Percentiles rank a stretch among this genome's conserved stretches.
These are phyloP conservation scores for Phascolomyces articulosus DNA, from an alignment of 371 early-diverging fungal species.

Conservation along the genomic window DNA sequence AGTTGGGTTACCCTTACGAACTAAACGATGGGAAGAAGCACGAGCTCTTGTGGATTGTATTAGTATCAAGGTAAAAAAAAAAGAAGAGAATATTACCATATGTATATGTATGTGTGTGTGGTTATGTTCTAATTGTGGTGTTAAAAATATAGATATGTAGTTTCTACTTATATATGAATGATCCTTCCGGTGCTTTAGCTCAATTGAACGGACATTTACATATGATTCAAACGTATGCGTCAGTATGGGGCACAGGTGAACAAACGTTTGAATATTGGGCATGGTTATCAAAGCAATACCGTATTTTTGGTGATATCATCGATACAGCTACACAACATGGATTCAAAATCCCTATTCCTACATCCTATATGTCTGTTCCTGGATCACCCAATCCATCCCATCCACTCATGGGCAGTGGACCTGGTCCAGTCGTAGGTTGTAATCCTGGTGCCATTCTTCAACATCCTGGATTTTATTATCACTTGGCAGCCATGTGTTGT, in stretches of 20 bases:
- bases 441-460: slow-evolving; percentile 75
- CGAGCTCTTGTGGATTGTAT: slow-evolving; percentile 70
- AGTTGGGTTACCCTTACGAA: slow-evolving; percentile 41
- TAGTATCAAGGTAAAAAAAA: slow-evolving; percentile 63
- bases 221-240: slow-evolving; percentile 59
- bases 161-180: slow-evolving; percentile 68
- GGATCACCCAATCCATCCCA: slow-evolving; percentile 19
- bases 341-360: slow-evolving; percentile 67
- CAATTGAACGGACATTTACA: slow-evolving; percentile 74
- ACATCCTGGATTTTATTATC: slow-evolving; percentile 87
- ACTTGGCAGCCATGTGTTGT: slow-evolving; percentile 76
- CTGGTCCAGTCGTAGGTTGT: slow-evolving; percentile 22
- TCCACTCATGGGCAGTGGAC: slow-evolving; percentile 19
- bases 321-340: slow-evolving; percentile 73
- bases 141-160: slow-evolving; percentile 76
- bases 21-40: slow-evolving; percentile 69
- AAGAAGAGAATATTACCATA: neutral
- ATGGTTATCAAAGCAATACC: slow-evolving; percentile 82
- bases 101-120: too few relatives aligned
- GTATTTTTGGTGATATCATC: slow-evolving; percentile 78
- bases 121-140: too few relatives aligned
- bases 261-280: slow-evolving; percentile 83
- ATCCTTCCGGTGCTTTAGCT: slow-evolving; percentile 66
- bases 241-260: slow-evolving; percentile 60
- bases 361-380: slow-evolving; percentile 29